phyloP scores from a whole-genome alignment of 768 basidiomycete species.

The Leucosporidium yakuticum region DNA sequence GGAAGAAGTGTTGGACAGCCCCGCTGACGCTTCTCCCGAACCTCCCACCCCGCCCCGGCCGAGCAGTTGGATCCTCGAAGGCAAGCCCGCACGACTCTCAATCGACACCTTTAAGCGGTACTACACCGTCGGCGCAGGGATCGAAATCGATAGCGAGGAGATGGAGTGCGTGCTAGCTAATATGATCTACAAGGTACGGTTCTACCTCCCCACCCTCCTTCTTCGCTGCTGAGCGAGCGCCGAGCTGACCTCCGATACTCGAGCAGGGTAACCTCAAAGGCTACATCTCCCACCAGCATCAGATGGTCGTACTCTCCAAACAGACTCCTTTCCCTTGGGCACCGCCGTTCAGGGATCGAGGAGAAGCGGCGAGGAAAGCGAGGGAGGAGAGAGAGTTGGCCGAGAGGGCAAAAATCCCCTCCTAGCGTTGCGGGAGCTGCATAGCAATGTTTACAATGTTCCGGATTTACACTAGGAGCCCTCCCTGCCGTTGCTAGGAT shows the following conservation, averaged over 20 bases:
- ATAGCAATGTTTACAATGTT: neutral
- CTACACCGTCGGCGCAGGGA: constrained; percentile 9
- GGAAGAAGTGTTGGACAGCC: no score
- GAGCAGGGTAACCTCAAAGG: constrained; percentile 72
- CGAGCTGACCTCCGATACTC: neutral
- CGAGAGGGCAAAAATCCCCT: neutral
- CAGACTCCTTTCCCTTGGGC: constrained; percentile 46
- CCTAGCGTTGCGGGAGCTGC: neutral
- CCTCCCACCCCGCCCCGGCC: no score
- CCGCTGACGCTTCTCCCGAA: no score
- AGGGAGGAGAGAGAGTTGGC: constrained; percentile 4
- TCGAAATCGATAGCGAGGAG: constrained; percentile 59
- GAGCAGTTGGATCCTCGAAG: constrained; percentile 68
- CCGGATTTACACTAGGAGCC: neutral
- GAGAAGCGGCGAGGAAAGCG: neutral
- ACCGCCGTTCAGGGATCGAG: neutral
- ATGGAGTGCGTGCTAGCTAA: constrained; percentile 73
- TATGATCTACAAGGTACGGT: constrained; percentile 71
- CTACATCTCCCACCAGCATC: constrained; percentile 92
- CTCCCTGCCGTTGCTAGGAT: no score
- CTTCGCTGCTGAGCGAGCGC: neutral
- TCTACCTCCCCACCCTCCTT: neutral
- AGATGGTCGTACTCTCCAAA: constrained; percentile 85
- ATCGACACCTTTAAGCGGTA: constrained; percentile 61
- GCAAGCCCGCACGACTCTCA: constrained; percentile 70